Base-by-base conservation (phyloP, 1,284 basidiomycete genomes). In the Austroboletus niveus region DNA sequence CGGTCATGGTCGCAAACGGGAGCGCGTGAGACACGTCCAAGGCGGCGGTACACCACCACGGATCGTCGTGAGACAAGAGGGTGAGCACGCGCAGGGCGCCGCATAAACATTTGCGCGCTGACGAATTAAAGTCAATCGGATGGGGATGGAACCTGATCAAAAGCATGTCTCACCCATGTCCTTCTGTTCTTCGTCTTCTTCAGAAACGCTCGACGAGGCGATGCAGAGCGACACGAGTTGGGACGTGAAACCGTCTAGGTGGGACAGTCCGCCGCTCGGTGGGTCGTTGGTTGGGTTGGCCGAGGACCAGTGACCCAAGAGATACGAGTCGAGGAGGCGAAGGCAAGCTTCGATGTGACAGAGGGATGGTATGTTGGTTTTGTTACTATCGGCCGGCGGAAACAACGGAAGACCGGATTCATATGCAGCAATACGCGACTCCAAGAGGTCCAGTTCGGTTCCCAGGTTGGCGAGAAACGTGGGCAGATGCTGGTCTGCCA, bases 31-130 rank as follows among this genome's bases (percentile, higher is more conserved):
- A 66, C 32, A 76, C 69, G 9, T 74, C 66, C 3, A 80, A 57
- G 11, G 87, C 64, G 30, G 73, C 73, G 35, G 63, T 58, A 42
- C 77, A 79, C 85, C 86, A 89, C 12, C 60, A 57, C 27, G 69
- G 60, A 57, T 82, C 78, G 22, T 76, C 75, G 57, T 89, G 85
- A 0, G 86, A 85, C 11, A 89, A 69, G 49, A 81, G 85, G 50
- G 89, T 82, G 31, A 89, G 75, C 7, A 87, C 78, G 1, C 86
- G 80, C 4, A 89, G 72, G 4, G 76, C 69, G 2, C 77, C 73
- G 49, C 85, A 82, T 31, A 81, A 64, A 57, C 82, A 87, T 57
- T 68, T 72, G 42, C 66, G 68, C 4, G 73, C 79, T 74, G 60
- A 44, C 14, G 32, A 45, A 49, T 14, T 4, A 11, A 7, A 15